Conservation (phyloP, 2,329 filamentous ascomycete species). For the Paraphoma chrysanthemicola region DNA sequence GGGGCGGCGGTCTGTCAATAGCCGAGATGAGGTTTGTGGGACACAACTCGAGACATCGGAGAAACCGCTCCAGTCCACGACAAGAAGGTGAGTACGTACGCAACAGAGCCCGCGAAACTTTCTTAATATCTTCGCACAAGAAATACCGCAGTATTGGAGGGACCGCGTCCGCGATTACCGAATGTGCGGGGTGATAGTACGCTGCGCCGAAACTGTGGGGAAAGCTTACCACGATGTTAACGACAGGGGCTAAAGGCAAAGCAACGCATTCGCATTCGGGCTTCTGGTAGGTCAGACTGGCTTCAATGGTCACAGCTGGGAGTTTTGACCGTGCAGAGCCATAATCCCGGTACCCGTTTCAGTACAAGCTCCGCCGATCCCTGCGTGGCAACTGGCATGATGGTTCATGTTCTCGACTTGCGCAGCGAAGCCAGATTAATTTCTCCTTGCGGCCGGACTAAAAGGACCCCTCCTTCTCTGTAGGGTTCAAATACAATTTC, state of each 20-base stretch:
- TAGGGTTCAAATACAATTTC: conserved; percentile 45
- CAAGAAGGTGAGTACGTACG: conserved; percentile 14
- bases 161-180: conserved; percentile 26
- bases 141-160: conserved; percentile 5
- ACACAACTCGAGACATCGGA: conserved; percentile 17
- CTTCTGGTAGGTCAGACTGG: conserved; percentile 30
- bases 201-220: conserved; percentile 36
- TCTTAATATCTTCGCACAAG: conserved; percentile 9
- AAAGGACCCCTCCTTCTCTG: conserved; percentile 42
- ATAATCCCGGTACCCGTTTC: conserved; percentile 32
- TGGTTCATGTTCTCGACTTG: conserved; percentile 41
- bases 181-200: conserved; percentile 37
- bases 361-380: conserved; percentile 42
- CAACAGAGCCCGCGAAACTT: conserved; percentile 12
- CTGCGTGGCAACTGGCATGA: conserved; percentile 40
- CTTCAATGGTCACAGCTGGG: conserved; percentile 24
- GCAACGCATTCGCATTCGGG: conserved; percentile 12
- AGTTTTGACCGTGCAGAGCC: conserved; percentile 25
- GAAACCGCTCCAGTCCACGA: conserved; percentile 14
- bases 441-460: conserved; percentile 43
- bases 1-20: conserved; percentile 29
- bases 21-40: conserved; percentile 31
- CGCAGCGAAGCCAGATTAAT: conserved; percentile 42
- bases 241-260: conserved; percentile 14
- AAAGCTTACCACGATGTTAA: conserved; percentile 23